These are phyloP conservation scores for Bathelium albidoporum DNA, from an alignment of 495 filamentous ascomycete genomes.

Conservation along the genomic window DNA sequence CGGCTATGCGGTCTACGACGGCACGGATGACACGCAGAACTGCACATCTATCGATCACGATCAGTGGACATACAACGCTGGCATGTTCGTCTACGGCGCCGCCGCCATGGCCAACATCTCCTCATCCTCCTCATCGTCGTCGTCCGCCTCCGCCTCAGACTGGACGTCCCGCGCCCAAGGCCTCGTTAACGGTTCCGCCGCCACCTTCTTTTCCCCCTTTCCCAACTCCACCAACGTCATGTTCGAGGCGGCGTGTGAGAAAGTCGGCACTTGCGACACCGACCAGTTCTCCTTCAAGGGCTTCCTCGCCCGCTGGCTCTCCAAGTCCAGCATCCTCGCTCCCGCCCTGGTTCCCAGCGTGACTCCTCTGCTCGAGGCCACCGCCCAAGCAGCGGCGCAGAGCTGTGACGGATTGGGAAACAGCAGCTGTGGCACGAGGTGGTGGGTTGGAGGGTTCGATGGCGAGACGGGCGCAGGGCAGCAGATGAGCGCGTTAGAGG, in stretches of 20 bases:
- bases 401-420: conserved; percentile 21
- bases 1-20: conserved; percentile 30
- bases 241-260: conserved; percentile 35
- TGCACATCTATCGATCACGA: conserved; percentile 29
- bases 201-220: conserved; percentile 30
- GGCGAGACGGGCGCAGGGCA: conserved; percentile 44
- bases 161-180: conserved; percentile 26
- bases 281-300: conserved; percentile 39
- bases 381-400: conserved; percentile 32
- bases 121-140: conserved; percentile 19
- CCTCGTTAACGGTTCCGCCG: conserved; percentile 21
- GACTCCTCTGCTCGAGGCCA: conserved; percentile 22
- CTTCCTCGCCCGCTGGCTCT: conserved; percentile 37
- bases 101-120: conserved; percentile 63
- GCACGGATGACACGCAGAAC: conserved; percentile 25
- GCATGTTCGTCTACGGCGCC: conserved; percentile 52
- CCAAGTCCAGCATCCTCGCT: conserved; percentile 31
- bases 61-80: conserved; percentile 60
- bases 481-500: conserved; percentile 60
- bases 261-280: conserved; percentile 27
- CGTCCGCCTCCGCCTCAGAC: conserved; percentile 18
- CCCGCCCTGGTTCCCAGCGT: conserved; percentile 30
- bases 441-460: conserved; percentile 34
- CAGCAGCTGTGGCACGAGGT: conserved; percentile 25
- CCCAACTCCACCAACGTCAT: conserved; percentile 33